phyloP scores from a whole-genome alignment of 2,329 filamentous ascomycete genomes.

The Ambrosiella xylebori region DNA sequence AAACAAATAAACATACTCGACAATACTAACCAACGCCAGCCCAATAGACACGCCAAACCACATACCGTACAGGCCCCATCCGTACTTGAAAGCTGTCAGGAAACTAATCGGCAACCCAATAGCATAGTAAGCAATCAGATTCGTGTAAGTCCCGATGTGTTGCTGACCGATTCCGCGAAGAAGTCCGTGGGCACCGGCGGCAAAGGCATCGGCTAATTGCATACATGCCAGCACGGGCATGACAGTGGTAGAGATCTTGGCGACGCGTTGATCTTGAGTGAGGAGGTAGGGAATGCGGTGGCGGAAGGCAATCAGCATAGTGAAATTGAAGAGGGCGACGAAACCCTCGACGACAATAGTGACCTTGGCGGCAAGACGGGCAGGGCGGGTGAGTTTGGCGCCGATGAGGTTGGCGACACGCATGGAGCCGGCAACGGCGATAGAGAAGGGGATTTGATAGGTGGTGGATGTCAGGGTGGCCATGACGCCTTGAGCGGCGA shows the following conservation, averaged over 20 bases:
- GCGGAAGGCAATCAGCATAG: constrained; percentile 49
- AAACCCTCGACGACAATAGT: constrained; percentile 47
- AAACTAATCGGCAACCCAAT: constrained; percentile 76
- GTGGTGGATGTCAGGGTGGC: constrained; percentile 62
- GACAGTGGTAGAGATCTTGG: constrained; percentile 47
- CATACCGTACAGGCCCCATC: constrained; percentile 62
- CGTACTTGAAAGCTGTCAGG: constrained; percentile 55
- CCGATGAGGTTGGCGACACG: constrained; percentile 86
- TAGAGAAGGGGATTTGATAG: constrained; percentile 83
- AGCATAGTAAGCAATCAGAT: constrained; percentile 70
- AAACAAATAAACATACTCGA: constrained; percentile 36
- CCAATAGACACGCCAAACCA: constrained; percentile 69
- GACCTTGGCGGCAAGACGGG: constrained; percentile 65
- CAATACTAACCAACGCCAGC: constrained; percentile 38
- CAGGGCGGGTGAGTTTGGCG: constrained; percentile 63
- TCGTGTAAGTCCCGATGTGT: constrained; percentile 76
- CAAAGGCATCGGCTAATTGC: constrained; percentile 74
- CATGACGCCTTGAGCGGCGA: constrained; percentile 79
- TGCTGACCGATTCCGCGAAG: constrained; percentile 77
- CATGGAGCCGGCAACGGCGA: constrained; percentile 76
- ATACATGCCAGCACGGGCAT: constrained; percentile 74
- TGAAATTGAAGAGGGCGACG: constrained; percentile 65
- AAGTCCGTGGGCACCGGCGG: constrained; percentile 66
- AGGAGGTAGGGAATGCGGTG: constrained; percentile 62
- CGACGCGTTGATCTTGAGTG: constrained; percentile 55